Evolutionary conservation across 2,329 filamentous ascomycete genomes (phyloP).

Genomic region (Sporothrix inflata): DNA sequence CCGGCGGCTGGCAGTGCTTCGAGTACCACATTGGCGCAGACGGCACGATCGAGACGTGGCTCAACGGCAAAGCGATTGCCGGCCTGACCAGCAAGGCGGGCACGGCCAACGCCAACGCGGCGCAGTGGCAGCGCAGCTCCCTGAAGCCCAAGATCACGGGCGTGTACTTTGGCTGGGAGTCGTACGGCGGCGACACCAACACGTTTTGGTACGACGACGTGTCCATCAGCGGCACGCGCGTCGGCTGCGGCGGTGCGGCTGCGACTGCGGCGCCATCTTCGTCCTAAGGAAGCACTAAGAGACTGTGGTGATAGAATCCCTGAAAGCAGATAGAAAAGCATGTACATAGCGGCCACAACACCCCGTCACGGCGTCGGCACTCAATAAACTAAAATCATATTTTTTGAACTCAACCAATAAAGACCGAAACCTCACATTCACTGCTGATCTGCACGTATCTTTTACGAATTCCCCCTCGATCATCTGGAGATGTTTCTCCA

Average conservation of each 20-base stretch:
- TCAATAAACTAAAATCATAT: not conserved
- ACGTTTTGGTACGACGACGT: slow-evolving; percentile 68
- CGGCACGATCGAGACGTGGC: slow-evolving; percentile 63
- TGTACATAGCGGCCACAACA: not conserved
- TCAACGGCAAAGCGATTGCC: slow-evolving; percentile 55
- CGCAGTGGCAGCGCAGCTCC: slow-evolving; percentile 55
- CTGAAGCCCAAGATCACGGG: slow-evolving; percentile 57
- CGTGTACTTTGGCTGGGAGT: slow-evolving; percentile 67
- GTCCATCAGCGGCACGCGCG: slow-evolving; percentile 50
- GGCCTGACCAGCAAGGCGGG: slow-evolving; percentile 55
- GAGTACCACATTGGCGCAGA: slow-evolving; percentile 64
- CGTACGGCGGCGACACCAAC: slow-evolving; percentile 62
- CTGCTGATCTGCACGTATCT: too few species aligned
- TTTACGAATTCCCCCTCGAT: not conserved
- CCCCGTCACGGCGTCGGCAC: not conserved
- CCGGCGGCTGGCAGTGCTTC: slow-evolving; percentile 60
- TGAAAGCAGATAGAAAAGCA: not conserved
- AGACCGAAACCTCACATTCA: too few species aligned
- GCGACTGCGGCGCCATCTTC: not conserved
- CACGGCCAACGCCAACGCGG: slow-evolving; percentile 54
- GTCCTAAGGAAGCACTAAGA: not conserved
- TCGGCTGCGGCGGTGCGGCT: slow-evolving; percentile 47
- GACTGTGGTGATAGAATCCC: not conserved
- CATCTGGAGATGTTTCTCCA: not conserved
- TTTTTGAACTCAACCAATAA: too few species aligned